Base-by-base conservation (phyloP, 352 stramenopile species). In the Globisporangium spinosum region DNA sequence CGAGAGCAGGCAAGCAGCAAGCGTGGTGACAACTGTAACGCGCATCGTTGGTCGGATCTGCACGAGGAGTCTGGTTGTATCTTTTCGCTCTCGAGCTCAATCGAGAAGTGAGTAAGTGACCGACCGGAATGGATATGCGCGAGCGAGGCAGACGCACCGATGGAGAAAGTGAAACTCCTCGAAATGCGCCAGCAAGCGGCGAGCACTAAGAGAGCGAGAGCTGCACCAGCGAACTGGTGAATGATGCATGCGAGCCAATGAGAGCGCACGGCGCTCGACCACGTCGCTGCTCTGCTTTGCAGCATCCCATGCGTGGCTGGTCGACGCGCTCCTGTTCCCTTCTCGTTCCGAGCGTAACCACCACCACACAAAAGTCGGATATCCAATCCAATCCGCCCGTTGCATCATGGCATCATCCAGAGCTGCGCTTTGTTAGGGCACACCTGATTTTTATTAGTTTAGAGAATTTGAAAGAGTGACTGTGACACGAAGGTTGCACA, bases 31-130 rank as follows among this genome's bases (percentile, higher is more conserved):
- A 43, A 25, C 34, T 43, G 58, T 38, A 17, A 63, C 58, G 59
- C 51, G 65, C 56, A 70, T 60, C 13, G n/a, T 51, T 25, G 59
- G 49, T 29, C 22, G 29, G 15, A 34, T 32, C n/a, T 10, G 22
- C 43, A 49, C 43, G 43, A 49, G 60, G 5, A 2, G 9, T 53
- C 61, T 22, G 35, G 4, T 29, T 47, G 38, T 35, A 43, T 32
- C 25, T 25, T 40, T 22, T 34, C 27, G 29, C 32, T 10, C 43
- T 43, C 61, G 43, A 38, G 17, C 6, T 15, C 34, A 54, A 55
- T 55, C 7, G 51, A 51, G 22, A 68, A 68, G n/a, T 68, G 62
- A 67, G 45, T 62, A 53, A 67, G 45, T 13, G 32, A 43, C 8
- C 5, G 22, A 58, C 2, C 3, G 1, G 29, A 38, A 59, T 32